phyloP scores from a whole-genome alignment of 257 asterid genomes.

The Knoxia roxburghii region DNA sequence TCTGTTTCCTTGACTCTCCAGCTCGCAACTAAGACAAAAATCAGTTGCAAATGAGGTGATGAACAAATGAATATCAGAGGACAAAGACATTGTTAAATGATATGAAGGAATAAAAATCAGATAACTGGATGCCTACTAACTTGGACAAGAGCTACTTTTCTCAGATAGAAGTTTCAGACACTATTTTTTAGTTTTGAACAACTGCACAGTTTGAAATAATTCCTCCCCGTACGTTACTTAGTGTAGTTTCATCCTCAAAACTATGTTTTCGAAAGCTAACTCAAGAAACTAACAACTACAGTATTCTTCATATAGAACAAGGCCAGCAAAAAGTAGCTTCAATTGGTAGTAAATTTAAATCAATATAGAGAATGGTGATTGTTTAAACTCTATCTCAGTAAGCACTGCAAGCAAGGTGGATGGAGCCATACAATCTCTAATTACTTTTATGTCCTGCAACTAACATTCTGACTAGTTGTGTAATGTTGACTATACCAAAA shows the following conservation, averaged over 20 bases:
- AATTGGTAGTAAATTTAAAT: not conserved
- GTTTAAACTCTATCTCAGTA: not conserved
- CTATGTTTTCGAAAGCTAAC: not conserved
- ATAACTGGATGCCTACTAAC: not conserved
- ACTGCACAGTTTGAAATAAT: not conserved
- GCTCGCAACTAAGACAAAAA: constrained; percentile 71
- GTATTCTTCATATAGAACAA: not conserved
- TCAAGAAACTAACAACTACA: not conserved
- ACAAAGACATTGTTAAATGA: not conserved
- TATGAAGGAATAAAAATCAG: not conserved
- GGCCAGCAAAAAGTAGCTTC: not conserved
- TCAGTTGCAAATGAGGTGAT: not conserved
- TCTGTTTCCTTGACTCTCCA: constrained; percentile 99
- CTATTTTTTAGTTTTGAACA: not conserved
- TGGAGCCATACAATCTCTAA: not conserved
- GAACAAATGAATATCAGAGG: not conserved
- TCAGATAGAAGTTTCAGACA: not conserved
- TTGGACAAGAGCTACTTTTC: not conserved
- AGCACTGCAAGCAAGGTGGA: not conserved
- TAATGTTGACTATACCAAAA: not conserved
- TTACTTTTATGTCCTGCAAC: not conserved
- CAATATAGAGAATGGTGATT: not conserved
- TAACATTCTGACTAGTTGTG: not conserved
- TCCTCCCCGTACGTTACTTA: not conserved
- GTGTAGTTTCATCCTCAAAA: not conserved